Conservation (phyloP, 1,139 yeast genomes). For the Saccharomycopsis phalli region DNA sequence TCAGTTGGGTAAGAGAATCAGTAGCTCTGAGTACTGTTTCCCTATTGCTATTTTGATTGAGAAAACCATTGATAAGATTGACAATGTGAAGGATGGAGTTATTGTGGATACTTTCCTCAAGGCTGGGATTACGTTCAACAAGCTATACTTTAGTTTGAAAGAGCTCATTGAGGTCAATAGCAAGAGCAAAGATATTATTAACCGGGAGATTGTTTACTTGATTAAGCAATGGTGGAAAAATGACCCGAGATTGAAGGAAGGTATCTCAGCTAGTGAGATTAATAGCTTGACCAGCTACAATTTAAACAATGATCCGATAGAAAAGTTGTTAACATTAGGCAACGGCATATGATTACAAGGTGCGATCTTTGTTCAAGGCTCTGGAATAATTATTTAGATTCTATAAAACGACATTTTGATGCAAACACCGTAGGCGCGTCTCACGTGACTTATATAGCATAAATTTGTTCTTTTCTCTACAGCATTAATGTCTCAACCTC, state of each 20-base stretch:
- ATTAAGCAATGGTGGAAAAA: slow-evolving; percentile 57
- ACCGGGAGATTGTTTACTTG: slow-evolving; percentile 51
- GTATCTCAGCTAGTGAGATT: slow-evolving; percentile 30
- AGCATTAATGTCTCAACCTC: too few species aligned
- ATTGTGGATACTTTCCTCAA: slow-evolving; percentile 62
- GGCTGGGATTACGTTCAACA: slow-evolving; percentile 68
- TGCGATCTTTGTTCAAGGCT: too few species aligned
- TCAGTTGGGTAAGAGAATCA: slow-evolving; percentile 40
- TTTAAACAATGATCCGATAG: slow-evolving; percentile 40
- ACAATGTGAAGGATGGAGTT: slow-evolving; percentile 40
- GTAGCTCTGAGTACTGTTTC: slow-evolving; percentile 64
- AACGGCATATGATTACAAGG: too few species aligned
- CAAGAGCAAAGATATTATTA: slow-evolving; percentile 35
- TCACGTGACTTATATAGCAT: too few species aligned
- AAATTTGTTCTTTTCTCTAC: too few species aligned
- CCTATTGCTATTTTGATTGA: slow-evolving; percentile 45
- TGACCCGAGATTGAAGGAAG: slow-evolving; percentile 54
- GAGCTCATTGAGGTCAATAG: slow-evolving; percentile 59
- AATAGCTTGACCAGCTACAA: slow-evolving; percentile 33
- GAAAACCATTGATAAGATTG: slow-evolving; percentile 24
- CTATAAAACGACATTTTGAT: too few species aligned
- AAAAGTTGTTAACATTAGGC: slow-evolving; percentile 31
- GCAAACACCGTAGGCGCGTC: too few species aligned
- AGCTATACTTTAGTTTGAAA: slow-evolving; percentile 56
- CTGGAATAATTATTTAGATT: too few species aligned